Percentiles rank a stretch among this genome's conserved stretches.
Conservation (phyloP, 768 basidiomycete species). For the Phylloporus sp. region DNA sequence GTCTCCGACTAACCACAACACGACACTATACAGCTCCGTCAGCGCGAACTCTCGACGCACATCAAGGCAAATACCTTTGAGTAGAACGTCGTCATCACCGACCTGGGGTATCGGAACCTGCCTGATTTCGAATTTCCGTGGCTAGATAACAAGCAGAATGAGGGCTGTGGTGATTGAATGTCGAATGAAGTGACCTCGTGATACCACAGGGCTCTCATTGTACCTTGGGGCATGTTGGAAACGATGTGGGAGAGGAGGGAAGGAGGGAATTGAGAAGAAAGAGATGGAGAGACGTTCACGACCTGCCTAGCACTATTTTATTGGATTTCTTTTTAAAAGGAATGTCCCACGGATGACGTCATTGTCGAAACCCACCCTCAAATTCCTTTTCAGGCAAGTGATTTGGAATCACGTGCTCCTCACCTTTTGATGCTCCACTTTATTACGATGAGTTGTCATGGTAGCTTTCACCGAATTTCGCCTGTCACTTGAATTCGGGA, state of each 20-base stretch:
- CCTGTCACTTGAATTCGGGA: too few species aligned
- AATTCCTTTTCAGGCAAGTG: slow-evolving; percentile 9
- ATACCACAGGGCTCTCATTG: slow-evolving; percentile 77
- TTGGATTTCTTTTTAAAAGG: slow-evolving; percentile 2
- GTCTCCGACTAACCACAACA: slow-evolving; percentile 37
- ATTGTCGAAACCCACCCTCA: slow-evolving; percentile 6
- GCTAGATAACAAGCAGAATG: slow-evolving; percentile 37
- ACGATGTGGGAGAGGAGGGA: neutral
- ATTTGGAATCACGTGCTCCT: slow-evolving; percentile 12
- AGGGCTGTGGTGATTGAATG: slow-evolving; percentile 1
- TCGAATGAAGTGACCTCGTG: slow-evolving; percentile 42
- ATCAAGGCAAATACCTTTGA: slow-evolving; percentile 51
- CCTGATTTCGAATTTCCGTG: slow-evolving; percentile 62
- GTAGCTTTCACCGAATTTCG: neutral
- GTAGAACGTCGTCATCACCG: slow-evolving; percentile 66
- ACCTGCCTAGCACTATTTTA: slow-evolving; percentile 15
- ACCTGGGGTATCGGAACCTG: slow-evolving; percentile 64
- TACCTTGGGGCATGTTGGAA: slow-evolving; percentile 49
- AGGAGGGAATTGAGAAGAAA: slow-evolving; percentile 2
- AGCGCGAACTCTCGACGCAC: slow-evolving; percentile 4
- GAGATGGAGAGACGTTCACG: neutral
- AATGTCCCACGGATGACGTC: too few species aligned
- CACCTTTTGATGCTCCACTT: too few species aligned
- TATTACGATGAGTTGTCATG: neutral
- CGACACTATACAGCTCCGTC: slow-evolving; percentile 29